A percentile compares a stretch with the other conserved stretches of the same genome.
Evolutionary conservation across 371 early-diverging fungal species (phyloP).

Genomic region (Mortierella sp.): DNA sequence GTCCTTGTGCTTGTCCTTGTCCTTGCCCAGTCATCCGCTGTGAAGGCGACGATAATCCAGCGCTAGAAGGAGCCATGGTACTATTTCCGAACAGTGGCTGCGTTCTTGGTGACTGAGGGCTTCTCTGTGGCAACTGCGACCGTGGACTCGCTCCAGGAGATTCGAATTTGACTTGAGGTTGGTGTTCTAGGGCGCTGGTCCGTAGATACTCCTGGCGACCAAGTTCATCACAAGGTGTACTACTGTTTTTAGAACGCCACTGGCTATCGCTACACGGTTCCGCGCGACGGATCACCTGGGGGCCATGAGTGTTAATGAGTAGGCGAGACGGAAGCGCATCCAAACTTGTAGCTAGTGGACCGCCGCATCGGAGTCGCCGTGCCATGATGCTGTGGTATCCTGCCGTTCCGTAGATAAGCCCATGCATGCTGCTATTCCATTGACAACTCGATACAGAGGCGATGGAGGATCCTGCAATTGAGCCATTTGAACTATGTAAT

Average conservation of each 20-base stretch:
- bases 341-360: neutral
- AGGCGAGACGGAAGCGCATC: neutral
- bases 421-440: neutral
- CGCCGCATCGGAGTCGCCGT: neutral
- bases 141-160: constrained; percentile 4
- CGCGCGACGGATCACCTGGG: too few species aligned
- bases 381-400: constrained; percentile 6
- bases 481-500: neutral
- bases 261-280: neutral
- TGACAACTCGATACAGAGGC: neutral
- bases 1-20: too few species aligned
- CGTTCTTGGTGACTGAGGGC: too few species aligned
- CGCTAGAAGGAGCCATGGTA: too few species aligned
- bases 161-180: constrained; percentile 16
- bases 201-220: neutral
- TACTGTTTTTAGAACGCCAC: neutral
- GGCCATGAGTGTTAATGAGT: neutral
- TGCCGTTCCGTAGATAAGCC: neutral
- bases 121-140: too few species aligned
- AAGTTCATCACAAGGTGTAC: too few species aligned
- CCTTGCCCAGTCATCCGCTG: too few species aligned
- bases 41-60: too few species aligned
- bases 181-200: constrained; percentile 10
- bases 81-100: too few species aligned
- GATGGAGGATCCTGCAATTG: neutral